phyloP scores from a whole-genome alignment of 1,284 basidiomycete genomes.

The Apiotrichum porosum region DNA sequence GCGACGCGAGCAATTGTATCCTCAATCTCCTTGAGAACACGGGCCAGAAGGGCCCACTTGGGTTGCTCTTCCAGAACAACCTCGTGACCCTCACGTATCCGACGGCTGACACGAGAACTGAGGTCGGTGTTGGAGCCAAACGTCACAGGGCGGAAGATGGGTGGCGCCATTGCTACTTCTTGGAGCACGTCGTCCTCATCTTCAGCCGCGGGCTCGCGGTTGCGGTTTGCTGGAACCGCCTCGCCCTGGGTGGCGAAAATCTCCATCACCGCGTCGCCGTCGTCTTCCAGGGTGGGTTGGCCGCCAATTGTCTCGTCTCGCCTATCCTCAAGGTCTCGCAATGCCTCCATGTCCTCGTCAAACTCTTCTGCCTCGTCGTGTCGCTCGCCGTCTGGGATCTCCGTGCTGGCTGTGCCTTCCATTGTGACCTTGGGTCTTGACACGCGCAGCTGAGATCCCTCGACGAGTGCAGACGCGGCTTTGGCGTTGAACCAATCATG shows the following conservation, averaged over 20 bases:
- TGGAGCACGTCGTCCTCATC: slow-evolving; percentile 66
- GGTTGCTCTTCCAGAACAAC: slow-evolving; percentile 89
- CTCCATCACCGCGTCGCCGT: slow-evolving; percentile 41
- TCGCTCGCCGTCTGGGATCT: slow-evolving; percentile 40
- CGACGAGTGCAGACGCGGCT: slow-evolving; percentile 80
- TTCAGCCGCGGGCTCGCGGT: slow-evolving; percentile 25
- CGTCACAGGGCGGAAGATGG: slow-evolving; percentile 37
- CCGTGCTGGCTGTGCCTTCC: slow-evolving; percentile 63
- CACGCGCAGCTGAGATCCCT: slow-evolving; percentile 41
- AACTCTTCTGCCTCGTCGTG: slow-evolving; percentile 17
- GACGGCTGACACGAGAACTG: slow-evolving; percentile 44
- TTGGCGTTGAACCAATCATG: slow-evolving; percentile 52
- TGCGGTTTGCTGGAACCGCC: slow-evolving; percentile 19
- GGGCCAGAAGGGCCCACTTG: slow-evolving; percentile 84
- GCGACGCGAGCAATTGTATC: slow-evolving; percentile 59
- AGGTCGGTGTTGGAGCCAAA: slow-evolving; percentile 34
- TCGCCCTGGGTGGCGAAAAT: slow-evolving; percentile 43
- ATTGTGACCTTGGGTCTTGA: slow-evolving; percentile 47
- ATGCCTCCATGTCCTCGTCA: slow-evolving; percentile 42
- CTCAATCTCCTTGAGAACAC: slow-evolving; percentile 87
- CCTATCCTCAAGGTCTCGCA: slow-evolving; percentile 29
- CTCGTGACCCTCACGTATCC: slow-evolving; percentile 74
- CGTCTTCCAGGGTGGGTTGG: slow-evolving; percentile 18
- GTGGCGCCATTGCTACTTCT: slow-evolving; percentile 50
- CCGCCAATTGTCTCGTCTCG: slow-evolving; percentile 13